These are phyloP conservation scores for Termitomyces sp. DNA, from an alignment of 768 basidiomycete genomes.

Conservation along the genomic window DNA sequence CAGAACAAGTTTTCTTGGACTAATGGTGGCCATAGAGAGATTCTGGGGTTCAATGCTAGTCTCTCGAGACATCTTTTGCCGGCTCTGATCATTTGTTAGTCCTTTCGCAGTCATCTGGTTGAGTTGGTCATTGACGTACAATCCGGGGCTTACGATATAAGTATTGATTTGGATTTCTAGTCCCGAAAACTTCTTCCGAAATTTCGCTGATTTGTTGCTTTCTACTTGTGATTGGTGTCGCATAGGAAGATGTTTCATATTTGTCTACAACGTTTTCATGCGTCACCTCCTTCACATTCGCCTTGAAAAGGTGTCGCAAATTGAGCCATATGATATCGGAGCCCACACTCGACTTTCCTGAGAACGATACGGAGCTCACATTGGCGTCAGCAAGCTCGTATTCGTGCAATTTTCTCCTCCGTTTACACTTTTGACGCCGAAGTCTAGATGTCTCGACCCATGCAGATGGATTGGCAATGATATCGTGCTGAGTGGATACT, in stretches of 20 bases:
- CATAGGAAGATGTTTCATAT: not conserved
- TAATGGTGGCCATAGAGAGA: not conserved
- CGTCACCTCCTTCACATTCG: not conserved
- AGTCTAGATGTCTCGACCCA: not conserved
- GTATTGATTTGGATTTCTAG: not conserved
- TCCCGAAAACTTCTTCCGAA: not conserved
- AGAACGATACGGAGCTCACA: not conserved
- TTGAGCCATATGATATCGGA: not conserved
- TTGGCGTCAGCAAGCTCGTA: not conserved
- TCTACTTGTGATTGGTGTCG: not conserved
- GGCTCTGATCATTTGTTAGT: not conserved
- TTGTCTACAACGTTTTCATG: not conserved
- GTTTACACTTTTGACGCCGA: not conserved
- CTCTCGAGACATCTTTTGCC: not conserved
- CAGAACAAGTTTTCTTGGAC: no score
- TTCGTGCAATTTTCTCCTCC: not conserved
- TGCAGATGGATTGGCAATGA: not conserved
- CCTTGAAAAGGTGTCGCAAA: constrained; percentile 1
- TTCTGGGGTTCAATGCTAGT: not conserved
- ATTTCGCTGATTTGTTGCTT: not conserved
- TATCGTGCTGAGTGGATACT: not conserved
- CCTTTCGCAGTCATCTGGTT: not conserved
- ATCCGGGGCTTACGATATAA: not conserved
- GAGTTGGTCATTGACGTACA: not conserved
- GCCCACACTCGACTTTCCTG: not conserved